A percentile compares a stretch with the other conserved stretches of the same genome.
phyloP scores from a whole-genome alignment of 2,329 filamentous ascomycete species.

The Paecilomyces formosus region DNA sequence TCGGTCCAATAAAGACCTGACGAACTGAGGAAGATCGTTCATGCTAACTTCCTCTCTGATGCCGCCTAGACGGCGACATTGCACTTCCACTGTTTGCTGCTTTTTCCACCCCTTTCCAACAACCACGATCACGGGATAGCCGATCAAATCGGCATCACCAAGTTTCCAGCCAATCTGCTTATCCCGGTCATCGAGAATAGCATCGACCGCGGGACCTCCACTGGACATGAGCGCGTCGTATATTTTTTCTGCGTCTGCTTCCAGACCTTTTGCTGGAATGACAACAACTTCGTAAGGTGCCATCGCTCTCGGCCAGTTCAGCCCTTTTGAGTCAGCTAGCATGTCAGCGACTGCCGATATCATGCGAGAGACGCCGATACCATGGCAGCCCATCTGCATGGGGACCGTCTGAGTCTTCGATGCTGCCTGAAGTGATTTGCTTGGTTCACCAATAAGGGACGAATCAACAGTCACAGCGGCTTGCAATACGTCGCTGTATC shows the following conservation, averaged over 20 bases:
- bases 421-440: constrained; percentile 9
- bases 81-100: constrained; percentile 61
- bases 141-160: constrained; percentile 79
- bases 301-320: constrained; percentile 83
- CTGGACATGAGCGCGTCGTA: constrained; percentile 52
- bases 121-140: constrained; percentile 77
- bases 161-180: constrained; percentile 75
- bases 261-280: constrained; percentile 46
- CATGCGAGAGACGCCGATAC: constrained; percentile 86
- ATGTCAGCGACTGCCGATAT: constrained; percentile 78
- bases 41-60: constrained; percentile 54
- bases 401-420: constrained; percentile 38
- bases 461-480: constrained; percentile 51
- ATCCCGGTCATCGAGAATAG: constrained; percentile 65
- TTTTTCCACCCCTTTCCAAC: constrained; percentile 64
- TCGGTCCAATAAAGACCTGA: constrained; percentile 42
- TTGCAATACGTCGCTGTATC: constrained; percentile 71
- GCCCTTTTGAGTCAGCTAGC: constrained; percentile 61
- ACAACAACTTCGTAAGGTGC: constrained; percentile 76
- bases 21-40: constrained; percentile 41
- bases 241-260: constrained; percentile 47
- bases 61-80: constrained; percentile 59
- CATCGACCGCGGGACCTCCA: constrained; percentile 44
- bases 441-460: constrained; percentile 9
- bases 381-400: constrained; percentile 93